Percentiles rank a stretch among this genome's conserved stretches.
phyloP scores from a whole-genome alignment of 352 stramenopile genomes.

The Pythium scleroteichum region DNA sequence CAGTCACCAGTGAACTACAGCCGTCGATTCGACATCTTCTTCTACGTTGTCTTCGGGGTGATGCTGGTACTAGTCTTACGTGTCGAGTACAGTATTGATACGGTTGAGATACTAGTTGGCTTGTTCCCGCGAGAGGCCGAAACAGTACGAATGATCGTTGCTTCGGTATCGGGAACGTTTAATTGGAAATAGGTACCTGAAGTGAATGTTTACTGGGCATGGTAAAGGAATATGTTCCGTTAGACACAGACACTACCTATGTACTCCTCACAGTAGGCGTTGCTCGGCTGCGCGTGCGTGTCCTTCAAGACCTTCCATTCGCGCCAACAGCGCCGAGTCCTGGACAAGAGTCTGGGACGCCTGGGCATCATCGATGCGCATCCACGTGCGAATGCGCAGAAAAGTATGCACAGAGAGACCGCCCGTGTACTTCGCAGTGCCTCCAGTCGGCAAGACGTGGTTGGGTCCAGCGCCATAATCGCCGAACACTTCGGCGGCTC shows the following conservation, averaged over 20 bases:
- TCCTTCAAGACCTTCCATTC: slow-evolving; percentile 85
- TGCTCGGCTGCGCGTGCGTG: slow-evolving; percentile 81
- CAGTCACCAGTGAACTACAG: slow-evolving; percentile 30
- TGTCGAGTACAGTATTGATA: slow-evolving; percentile 58
- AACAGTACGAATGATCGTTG: slow-evolving; percentile 35
- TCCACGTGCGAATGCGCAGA: slow-evolving; percentile 97
- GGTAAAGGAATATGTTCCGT: not conserved
- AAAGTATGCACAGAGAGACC: slow-evolving; percentile 98
- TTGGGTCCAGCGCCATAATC: slow-evolving; percentile 99
- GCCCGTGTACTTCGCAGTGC: slow-evolving; percentile 97
- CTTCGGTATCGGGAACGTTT: slow-evolving; percentile 9
- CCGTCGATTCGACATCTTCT: slow-evolving; percentile 42
- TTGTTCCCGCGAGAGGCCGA: slow-evolving; percentile 54
- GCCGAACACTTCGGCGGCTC: slow-evolving; percentile 95
- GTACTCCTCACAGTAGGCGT: slow-evolving; percentile 60
- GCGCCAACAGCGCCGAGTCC: slow-evolving; percentile 94
- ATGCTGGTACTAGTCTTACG: slow-evolving; percentile 49
- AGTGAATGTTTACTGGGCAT: not conserved
- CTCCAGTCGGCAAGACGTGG: slow-evolving; percentile 97
- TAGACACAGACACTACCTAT: slow-evolving; percentile 1
- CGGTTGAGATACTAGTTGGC: slow-evolving; percentile 38
- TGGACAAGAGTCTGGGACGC: slow-evolving; percentile 87
- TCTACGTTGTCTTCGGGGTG: slow-evolving; percentile 39
- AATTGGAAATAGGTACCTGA: not conserved
- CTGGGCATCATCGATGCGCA: slow-evolving; percentile 94